Evolutionary conservation across 495 filamentous ascomycete genomes (phyloP), one percentile per base, ranked within the genome.

Genomic region (Penicillium odoratum): DNA sequence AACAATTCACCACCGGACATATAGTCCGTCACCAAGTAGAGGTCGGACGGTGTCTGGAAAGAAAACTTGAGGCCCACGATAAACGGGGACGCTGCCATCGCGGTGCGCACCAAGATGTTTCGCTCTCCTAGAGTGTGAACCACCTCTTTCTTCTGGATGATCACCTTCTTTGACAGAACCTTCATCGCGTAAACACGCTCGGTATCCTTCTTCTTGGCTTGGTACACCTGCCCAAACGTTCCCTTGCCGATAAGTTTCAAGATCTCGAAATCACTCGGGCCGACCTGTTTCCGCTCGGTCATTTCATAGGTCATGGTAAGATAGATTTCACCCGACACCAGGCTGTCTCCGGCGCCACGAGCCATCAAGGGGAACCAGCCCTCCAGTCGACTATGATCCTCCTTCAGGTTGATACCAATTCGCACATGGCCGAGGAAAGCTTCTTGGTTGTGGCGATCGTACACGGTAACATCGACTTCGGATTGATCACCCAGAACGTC

Each of bases 161-260:
- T 98, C 50, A 98, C 94, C 79, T 98, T 98, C 81, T 98, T 98
- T 10, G 93, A 97, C 21, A 98, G 78, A 3, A 98, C 93, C 70
- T 98, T 98, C 94, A 98, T 98, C 42, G 94, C 94, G 63, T 98
- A 98, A 55, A 98, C 96, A 18, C 95, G 86, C 62, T 86, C 83
- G 2, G 94, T 97, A 68, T 98, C 94, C 79, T 90, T 94, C 81
- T 98, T 98, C 61, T 91, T 89, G n/a, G 98, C 94, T 65, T 98
- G 94, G 64, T 97, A 99, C 3, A 99, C 94, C 72, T 99, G 95
- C n/a, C 94, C 94, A 71, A 99, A 99, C 0, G 95, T 99, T 67
- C 91, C 94, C 75, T 96, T 98, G 42, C 94, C 94, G 67, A 99
- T 98, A 28, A 99, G 85, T 70, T 95, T 93, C 57, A 98, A 75